These are phyloP conservation scores for Trametes sanguinea DNA, from an alignment of 768 basidiomycete genomes.

Conservation along the genomic window DNA sequence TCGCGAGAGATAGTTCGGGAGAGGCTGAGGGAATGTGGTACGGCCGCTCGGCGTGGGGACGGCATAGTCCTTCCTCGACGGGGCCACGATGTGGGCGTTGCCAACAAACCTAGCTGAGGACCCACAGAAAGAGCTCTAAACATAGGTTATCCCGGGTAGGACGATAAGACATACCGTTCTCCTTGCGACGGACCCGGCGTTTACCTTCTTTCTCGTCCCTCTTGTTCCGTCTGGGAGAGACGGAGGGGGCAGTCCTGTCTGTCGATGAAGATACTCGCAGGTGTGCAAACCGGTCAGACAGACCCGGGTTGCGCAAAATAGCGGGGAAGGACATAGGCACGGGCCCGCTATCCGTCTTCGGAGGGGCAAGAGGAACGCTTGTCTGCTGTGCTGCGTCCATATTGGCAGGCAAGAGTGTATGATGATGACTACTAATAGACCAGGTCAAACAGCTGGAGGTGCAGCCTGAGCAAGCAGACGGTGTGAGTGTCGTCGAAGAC, in stretches of 20 bases:
- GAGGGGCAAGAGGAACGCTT: not conserved
- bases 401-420: not conserved
- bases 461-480: no score
- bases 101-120: constrained; percentile 64
- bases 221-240: constrained; percentile 42
- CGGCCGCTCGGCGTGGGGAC: constrained; percentile 45
- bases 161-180: constrained; percentile 58
- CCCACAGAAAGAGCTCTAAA: not conserved
- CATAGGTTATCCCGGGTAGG: not conserved
- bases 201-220: constrained; percentile 74
- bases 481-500: no score
- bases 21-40: constrained; percentile 74
- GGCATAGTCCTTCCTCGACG: constrained; percentile 57
- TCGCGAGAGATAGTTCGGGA: constrained; percentile 71
- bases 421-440: not conserved
- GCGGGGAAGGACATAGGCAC: constrained; percentile 73
- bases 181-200: constrained; percentile 73
- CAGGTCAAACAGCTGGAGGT: no score
- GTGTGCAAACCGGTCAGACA: constrained; percentile 56
- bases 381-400: constrained; percentile 2
- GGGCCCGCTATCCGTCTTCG: constrained; percentile 30
- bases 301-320: constrained; percentile 59
- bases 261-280: constrained; percentile 40
- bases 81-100: constrained; percentile 72
- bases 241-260: constrained; percentile 12